Percentiles rank a stretch among this genome's conserved stretches.
Conservation (phyloP, 306 rosid genomes). For the Quercus wislizeni region DNA sequence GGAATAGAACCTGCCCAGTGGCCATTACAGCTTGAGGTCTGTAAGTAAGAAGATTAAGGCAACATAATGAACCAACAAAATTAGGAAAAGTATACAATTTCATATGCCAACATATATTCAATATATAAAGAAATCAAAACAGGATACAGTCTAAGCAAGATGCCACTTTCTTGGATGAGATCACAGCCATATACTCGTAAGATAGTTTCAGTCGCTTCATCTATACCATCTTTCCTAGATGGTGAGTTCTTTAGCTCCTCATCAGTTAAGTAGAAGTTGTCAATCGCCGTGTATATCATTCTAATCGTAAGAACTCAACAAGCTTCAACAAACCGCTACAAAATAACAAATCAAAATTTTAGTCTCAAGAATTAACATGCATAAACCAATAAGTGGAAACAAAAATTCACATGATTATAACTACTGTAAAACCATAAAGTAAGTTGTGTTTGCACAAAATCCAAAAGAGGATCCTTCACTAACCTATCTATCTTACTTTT, state of each 20-base stretch:
- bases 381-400: background rate
- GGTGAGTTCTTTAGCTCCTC: constrained; percentile 68
- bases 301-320: background rate
- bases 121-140: constrained; percentile 1
- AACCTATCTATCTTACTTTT: too few relatives aligned
- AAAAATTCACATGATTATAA: background rate
- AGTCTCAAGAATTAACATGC: background rate
- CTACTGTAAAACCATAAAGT: background rate
- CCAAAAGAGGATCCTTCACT: too few relatives aligned
- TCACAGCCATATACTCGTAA: constrained; percentile 92
- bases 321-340: background rate
- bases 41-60: constrained; percentile 27
- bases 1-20: constrained; percentile 93
- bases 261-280: constrained; percentile 75
- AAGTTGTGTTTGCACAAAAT: too few relatives aligned
- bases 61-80: constrained; percentile 9
- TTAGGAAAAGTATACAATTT: background rate
- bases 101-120: background rate
- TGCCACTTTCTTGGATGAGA: constrained; percentile 95
- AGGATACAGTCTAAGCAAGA: constrained; percentile 78
- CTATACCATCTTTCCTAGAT: constrained; percentile 81
- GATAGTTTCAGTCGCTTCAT: constrained; percentile 69
- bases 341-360: background rate
- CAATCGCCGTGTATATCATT: constrained; percentile 91
- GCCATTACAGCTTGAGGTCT: constrained; percentile 99